Conservation (phyloP, 108 stramenopile species). For the Craspedostauros australis region DNA sequence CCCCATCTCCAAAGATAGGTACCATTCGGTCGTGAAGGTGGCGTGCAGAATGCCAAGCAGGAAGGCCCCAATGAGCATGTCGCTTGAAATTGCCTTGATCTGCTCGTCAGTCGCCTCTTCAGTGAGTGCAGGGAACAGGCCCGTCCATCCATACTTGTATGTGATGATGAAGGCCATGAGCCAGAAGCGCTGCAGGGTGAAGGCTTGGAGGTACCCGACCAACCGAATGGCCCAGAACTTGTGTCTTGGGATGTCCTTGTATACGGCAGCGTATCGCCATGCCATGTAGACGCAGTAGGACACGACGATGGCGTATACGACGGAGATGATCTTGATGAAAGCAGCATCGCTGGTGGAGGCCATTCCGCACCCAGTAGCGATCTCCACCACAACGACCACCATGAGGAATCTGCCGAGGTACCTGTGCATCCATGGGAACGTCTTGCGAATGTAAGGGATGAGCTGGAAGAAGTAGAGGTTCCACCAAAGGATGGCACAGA, state of each 20-base stretch:
- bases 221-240: background rate
- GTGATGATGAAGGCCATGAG: background rate
- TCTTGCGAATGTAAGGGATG: background rate
- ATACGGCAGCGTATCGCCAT: background rate
- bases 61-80: conserved; percentile 9
- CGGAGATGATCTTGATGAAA: background rate
- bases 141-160: background rate
- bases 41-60: background rate
- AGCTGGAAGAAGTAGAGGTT: conserved; percentile 10
- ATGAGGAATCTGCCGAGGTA: background rate
- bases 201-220: background rate
- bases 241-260: background rate
- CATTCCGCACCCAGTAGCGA: background rate
- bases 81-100: no score
- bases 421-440: background rate
- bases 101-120: no score
- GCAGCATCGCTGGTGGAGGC: background rate
- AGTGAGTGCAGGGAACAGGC: conserved; percentile 24
- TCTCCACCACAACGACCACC: background rate
- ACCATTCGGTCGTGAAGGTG: conserved; percentile 11
- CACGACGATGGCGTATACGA: background rate
- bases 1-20: background rate
- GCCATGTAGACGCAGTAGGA: conserved; percentile 1
- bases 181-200: background rate
- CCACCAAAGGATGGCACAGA: conserved; percentile 3